Evolutionary conservation across 2,329 filamentous ascomycete genomes (phyloP), one percentile per base, ranked within the genome.

Genomic region (Dothideomycetidae sp.): DNA sequence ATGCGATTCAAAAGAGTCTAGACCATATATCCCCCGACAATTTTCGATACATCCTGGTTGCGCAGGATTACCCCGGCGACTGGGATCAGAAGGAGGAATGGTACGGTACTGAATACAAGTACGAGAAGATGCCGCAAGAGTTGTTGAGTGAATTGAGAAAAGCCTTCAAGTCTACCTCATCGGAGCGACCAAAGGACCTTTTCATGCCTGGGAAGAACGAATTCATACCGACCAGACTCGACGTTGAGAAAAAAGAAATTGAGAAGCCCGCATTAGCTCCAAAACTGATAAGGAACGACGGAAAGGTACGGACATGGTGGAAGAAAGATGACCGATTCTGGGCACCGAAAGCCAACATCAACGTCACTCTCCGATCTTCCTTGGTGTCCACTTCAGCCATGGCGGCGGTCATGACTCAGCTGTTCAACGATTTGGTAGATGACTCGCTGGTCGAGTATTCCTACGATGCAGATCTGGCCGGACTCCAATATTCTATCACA

Each of bases 271-370:
- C 77, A 0, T 70, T 80, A 39, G 67, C 75, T 1, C 90, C 90
- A 0, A 79, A 77, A 43, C 67, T 98, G 15, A 78, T 98, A 44
- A 77, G 86, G 47, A 85, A 93, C 49, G 88, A 94, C 47, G 68
- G 77, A 4, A 64, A 75, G 21, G 76, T 82, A 1, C 76, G 86
- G 18, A 79, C 83, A 2, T 98, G 90, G 90, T 94, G 78, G 67
- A 98, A 98, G 66, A 96, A 96, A 61, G 90, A 98, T 51, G 90
- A 98, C 50, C 85, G 78, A 0, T 98, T 96, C 59, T 96, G 88
- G 86, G 90, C 96, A 7, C 90, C 90, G 5, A 93, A 93, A 57
- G 90, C 83, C 3, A 90, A 85, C 42, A 65, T 96, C 12, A 73
- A 85, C 46, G 73, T 93, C 45, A 83, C 78, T 48, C 68, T 92